phyloP scores from a whole-genome alignment of 2,329 filamentous ascomycete genomes.

The Botryosphaeria agaves region DNA sequence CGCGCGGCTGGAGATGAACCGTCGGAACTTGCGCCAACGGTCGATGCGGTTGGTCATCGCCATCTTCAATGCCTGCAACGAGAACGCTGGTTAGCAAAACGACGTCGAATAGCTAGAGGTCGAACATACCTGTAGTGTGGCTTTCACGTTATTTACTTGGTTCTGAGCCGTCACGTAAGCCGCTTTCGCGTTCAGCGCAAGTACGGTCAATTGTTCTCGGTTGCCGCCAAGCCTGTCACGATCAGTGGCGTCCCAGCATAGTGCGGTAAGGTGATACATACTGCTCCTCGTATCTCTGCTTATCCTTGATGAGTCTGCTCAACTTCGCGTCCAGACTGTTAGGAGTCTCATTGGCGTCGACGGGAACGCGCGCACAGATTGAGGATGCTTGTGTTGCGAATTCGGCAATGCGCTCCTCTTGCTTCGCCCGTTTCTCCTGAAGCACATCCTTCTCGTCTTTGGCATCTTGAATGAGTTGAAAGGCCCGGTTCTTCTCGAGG shows the following conservation, averaged over 20 bases:
- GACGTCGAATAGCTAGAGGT: too few species aligned
- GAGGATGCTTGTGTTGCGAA: conserved; percentile 10
- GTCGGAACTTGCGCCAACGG: conserved; percentile 69
- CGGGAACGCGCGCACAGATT: conserved; percentile 7
- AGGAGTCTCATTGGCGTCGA: conserved; percentile 14
- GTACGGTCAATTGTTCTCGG: conserved; percentile 11
- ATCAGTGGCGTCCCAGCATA: background rate
- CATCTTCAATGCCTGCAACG: too few species aligned
- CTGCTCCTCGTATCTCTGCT: conserved; percentile 12
- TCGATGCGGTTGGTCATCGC: conserved; percentile 52
- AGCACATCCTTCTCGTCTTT: conserved; percentile 13
- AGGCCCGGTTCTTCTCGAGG: conserved; percentile 22
- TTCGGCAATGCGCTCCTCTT: conserved; percentile 11
- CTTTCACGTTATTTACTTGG: conserved; percentile 8
- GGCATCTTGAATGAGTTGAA: conserved; percentile 16
- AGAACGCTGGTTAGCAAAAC: too few species aligned
- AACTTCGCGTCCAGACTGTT: conserved; percentile 14
- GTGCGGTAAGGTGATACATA: conserved; percentile 3
- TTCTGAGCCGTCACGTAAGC: conserved; percentile 6
- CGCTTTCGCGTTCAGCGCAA: conserved; percentile 12
- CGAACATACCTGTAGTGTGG: conserved; percentile 22
- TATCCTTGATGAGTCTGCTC: conserved; percentile 12
- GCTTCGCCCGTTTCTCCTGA: conserved; percentile 11
- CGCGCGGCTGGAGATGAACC: conserved; percentile 70
- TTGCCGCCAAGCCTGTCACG: conserved; percentile 11